phyloP scores from a whole-genome alignment of 2,329 filamentous ascomycete genomes.

The Gyromitra esculenta region DNA sequence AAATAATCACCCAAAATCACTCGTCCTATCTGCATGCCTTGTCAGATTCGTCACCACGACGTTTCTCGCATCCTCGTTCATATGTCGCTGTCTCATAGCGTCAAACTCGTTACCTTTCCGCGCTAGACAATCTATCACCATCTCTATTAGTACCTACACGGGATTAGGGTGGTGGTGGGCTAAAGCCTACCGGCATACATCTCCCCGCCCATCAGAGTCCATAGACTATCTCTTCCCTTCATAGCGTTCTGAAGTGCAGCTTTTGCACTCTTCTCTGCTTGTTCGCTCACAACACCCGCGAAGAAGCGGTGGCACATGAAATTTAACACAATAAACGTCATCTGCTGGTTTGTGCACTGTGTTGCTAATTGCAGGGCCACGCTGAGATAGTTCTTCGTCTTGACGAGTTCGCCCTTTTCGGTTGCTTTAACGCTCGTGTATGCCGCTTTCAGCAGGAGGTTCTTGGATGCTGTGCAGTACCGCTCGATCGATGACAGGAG shows the following conservation, averaged over 20 bases:
- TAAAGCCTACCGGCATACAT: conserved; percentile 53
- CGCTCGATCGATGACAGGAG: conserved; percentile 62
- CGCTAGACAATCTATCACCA: conserved; percentile 48
- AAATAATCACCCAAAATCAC: conserved; percentile 47
- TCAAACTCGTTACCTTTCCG: conserved; percentile 53
- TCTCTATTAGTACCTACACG: neutral
- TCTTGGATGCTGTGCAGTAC: conserved; percentile 66
- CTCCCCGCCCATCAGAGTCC: conserved; percentile 60
- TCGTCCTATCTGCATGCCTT: conserved; percentile 30
- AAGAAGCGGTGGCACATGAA: conserved; percentile 73
- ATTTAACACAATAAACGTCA: conserved; percentile 69
- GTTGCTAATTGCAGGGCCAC: conserved; percentile 67
- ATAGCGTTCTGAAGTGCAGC: conserved; percentile 64
- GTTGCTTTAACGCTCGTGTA: conserved; percentile 68
- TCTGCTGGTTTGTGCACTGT: conserved; percentile 68
- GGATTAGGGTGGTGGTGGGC: neutral
- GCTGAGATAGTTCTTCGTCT: conserved; percentile 70
- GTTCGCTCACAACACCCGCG: conserved; percentile 68
- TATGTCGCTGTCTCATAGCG: conserved; percentile 48
- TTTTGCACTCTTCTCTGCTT: conserved; percentile 65
- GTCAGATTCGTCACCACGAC: conserved; percentile 48
- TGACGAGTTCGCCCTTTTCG: conserved; percentile 63
- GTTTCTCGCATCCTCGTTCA: conserved; percentile 48
- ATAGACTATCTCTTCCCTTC: conserved; percentile 64
- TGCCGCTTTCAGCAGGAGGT: conserved; percentile 68